Base-by-base conservation (phyloP, 768 basidiomycete species). In the Boletus reticuloceps region DNA sequence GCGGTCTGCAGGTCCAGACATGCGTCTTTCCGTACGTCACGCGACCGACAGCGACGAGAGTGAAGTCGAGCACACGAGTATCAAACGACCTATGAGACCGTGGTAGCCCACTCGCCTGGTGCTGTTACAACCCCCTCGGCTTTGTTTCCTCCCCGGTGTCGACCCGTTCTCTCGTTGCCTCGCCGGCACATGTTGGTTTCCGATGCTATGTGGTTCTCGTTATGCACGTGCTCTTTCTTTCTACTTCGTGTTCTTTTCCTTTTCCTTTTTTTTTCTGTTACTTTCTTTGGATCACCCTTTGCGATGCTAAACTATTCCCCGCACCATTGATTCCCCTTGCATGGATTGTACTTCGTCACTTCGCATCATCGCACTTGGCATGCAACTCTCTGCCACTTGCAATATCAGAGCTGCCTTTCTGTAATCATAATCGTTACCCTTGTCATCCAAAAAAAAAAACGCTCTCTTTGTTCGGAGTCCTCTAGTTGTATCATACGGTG, bases 61-160 rank as follows among this genome's bases (percentile, higher is more conserved):
- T 43, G 77, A 78, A 58, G 68, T 56, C 51, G 74, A 76, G 51
- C 64, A 40, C 20, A n/a, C 38, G 2, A 65, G 43, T 39, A 48
- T 69, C 32, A 64, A 57, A 44, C 74, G 73, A 40, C 79, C 79
- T 5, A 67, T 77, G 41, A 68, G 80, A 37, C 80, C 79, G 56
- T 82, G 80, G 80, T 81, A 68, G 69, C 17, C 6, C 47, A 29
- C 39, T 43, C 19, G 39, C 38, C 39, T 16, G 19, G 42, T 29
- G 41, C 22, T 48, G 29, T 44, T 32, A 4, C 29, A 20, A 14
- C 2, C 5, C 22, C 22, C 22, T 25, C 5, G 22, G 22, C 22
- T 25, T 25, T 25, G 4, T 25, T 25, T 25, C 22, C 22, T n/a
- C 29, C 16, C 40, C 6, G n/a, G 27, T 38, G 10, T 42, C 22